phyloP scores from a whole-genome alignment of 768 basidiomycete genomes.

The Termitomyces sp. region DNA sequence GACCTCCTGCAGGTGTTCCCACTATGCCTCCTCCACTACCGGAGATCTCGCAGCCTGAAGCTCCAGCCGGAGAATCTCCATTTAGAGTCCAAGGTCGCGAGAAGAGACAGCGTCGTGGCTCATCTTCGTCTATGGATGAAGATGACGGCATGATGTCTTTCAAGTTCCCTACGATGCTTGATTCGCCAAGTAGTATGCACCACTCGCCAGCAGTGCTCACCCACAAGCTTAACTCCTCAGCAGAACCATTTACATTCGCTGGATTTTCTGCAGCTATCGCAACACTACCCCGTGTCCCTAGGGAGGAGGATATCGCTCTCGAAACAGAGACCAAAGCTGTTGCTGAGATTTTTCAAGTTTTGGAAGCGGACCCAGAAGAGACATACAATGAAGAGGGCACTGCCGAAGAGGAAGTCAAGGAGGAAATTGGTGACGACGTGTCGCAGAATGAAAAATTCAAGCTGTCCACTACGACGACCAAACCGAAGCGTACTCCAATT shows the following conservation, averaged over 20 bases:
- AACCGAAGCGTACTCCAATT: slow-evolving; percentile 64
- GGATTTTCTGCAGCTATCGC: slow-evolving; percentile 47
- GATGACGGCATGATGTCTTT: slow-evolving; percentile 70
- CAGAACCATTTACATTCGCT: slow-evolving; percentile 63
- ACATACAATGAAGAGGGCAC: slow-evolving; percentile 29
- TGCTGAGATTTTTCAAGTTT: slow-evolving; percentile 6
- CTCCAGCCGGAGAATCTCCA: slow-evolving; percentile 32
- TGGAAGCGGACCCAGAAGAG: slow-evolving; percentile 16
- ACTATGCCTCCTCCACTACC: slow-evolving; percentile 36
- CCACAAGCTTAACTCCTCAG: slow-evolving; percentile 34
- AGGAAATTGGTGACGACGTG: slow-evolving; percentile 17
- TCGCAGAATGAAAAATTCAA: slow-evolving; percentile 20
- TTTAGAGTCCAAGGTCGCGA: slow-evolving; percentile 68
- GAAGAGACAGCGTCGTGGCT: slow-evolving; percentile 64
- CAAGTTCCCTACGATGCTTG: slow-evolving; percentile 58
- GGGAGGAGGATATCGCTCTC: slow-evolving; percentile 12
- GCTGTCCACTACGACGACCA: slow-evolving; percentile 18
- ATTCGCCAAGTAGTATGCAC: slow-evolving; percentile 44
- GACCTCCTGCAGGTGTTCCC: slow-evolving; percentile 61
- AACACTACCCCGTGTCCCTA: slow-evolving; percentile 23
- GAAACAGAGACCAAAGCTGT: not conserved
- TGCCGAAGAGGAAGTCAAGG: slow-evolving; percentile 25
- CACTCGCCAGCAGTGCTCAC: slow-evolving; percentile 23
- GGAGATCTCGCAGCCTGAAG: slow-evolving; percentile 22
- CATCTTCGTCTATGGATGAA: slow-evolving; percentile 39